Evolutionary conservation across 1,284 basidiomycete genomes (phyloP).

Genomic region (Porodaedalea pini): DNA sequence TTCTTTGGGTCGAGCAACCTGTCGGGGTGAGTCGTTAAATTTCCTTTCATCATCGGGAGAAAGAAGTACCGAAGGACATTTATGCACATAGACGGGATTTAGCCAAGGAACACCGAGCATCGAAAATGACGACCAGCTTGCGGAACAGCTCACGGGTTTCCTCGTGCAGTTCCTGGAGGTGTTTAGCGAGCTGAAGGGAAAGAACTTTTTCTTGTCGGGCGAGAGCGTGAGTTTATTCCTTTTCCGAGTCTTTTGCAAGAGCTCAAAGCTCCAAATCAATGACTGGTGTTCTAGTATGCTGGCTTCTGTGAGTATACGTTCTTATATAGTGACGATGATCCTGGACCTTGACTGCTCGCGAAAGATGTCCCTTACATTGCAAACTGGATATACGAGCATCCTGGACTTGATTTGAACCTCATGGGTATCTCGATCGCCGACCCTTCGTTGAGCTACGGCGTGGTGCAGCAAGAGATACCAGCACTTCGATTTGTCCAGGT

Average conservation of each 20-base stretch:
- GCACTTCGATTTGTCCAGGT: conserved; percentile 37
- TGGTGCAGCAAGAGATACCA: conserved; percentile 39
- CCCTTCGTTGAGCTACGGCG: conserved; percentile 34
- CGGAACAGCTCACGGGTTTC: conserved; percentile 37
- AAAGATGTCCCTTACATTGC: conserved; percentile 40
- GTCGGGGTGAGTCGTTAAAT: conserved; percentile 39
- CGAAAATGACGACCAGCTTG: conserved; percentile 38
- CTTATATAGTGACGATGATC: not conserved
- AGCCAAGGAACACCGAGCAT: conserved; percentile 34
- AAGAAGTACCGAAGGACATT: not conserved
- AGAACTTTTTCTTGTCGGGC: conserved; percentile 36
- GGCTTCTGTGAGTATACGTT: conserved; percentile 33
- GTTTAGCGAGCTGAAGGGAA: conserved; percentile 38
- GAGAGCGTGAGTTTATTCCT: conserved; percentile 34
- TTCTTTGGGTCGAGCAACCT: conserved; percentile 50
- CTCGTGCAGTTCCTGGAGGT: conserved; percentile 38
- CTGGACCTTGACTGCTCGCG: not conserved
- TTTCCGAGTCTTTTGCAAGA: not conserved
- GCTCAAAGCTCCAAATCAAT: not conserved
- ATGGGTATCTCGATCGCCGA: conserved; percentile 41
- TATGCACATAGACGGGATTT: conserved; percentile 32
- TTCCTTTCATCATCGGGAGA: not conserved
- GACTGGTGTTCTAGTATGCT: conserved; percentile 30
- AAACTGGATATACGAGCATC: conserved; percentile 39
- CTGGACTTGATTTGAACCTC: conserved; percentile 34